Conservation (phyloP, 164 flowering plant genomes). For the Annona squamosa region DNA sequence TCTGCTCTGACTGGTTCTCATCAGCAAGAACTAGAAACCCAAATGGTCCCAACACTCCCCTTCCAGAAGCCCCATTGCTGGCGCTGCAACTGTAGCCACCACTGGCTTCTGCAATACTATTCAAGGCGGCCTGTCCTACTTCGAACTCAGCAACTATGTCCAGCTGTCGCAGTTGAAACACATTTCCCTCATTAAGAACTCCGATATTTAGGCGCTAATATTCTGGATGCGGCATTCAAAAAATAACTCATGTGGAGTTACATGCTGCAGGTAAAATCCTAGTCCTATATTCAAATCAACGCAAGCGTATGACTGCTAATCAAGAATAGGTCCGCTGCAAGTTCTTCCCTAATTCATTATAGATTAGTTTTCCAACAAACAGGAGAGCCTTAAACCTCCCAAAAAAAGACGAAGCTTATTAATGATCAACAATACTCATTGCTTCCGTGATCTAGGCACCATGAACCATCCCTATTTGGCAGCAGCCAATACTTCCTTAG, state of each 20-base stretch:
- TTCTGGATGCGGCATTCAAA: too few relatives aligned
- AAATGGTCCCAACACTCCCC: slow-evolving; percentile 78
- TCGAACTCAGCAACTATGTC: slow-evolving; percentile 77
- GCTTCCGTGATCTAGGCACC: not conserved
- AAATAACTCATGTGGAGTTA: too few relatives aligned
- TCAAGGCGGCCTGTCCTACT: slow-evolving; percentile 35
- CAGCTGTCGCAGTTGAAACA: slow-evolving; percentile 30
- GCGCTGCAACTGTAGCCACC: slow-evolving; percentile 42
- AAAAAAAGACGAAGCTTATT: too few relatives aligned
- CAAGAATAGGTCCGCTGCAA: too few relatives aligned
- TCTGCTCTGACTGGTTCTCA: slow-evolving; percentile 46
- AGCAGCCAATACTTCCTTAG: not conserved
- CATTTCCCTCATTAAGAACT: not conserved
- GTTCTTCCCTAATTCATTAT: too few relatives aligned
- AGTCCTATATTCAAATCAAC: too few relatives aligned
- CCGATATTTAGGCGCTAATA: not conserved
- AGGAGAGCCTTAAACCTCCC: too few relatives aligned
- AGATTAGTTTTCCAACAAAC: too few relatives aligned
- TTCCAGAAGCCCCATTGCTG: slow-evolving; percentile 50
- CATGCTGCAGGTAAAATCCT: too few relatives aligned
- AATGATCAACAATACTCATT: not conserved
- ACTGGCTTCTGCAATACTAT: slow-evolving; percentile 22
- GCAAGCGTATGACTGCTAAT: too few relatives aligned
- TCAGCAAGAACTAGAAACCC: slow-evolving; percentile 79
- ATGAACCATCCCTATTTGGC: not conserved